phyloP scores from a whole-genome alignment of 345 rosid genomes.

The Aquilaria malaccensis region DNA sequence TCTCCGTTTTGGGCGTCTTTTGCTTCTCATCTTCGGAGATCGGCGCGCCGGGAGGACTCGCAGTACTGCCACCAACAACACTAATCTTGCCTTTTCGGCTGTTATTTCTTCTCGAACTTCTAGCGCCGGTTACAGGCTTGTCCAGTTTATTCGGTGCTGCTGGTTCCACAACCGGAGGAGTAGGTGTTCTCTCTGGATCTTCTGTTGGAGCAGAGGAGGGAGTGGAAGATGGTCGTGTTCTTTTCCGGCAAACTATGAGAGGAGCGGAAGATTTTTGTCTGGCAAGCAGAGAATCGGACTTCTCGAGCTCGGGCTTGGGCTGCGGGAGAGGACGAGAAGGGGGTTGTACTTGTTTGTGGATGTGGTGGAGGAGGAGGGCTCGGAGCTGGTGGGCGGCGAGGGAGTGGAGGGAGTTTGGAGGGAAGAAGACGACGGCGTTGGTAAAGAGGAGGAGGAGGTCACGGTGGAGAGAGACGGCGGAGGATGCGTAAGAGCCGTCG shows the following conservation, averaged over 20 bases:
- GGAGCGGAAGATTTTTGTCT: slow-evolving; percentile 37
- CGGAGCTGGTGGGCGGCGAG: slow-evolving; percentile 46
- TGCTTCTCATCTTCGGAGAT: slow-evolving; percentile 20
- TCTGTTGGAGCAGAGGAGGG: slow-evolving; percentile 26
- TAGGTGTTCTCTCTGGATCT: slow-evolving; percentile 13
- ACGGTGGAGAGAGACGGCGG: slow-evolving; percentile 37
- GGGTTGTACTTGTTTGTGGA: slow-evolving; percentile 27
- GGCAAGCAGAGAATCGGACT: slow-evolving; percentile 39
- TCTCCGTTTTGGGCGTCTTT: slow-evolving; percentile 10
- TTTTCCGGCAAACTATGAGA: slow-evolving; percentile 49
- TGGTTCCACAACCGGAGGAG: no score
- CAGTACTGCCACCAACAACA: slow-evolving; percentile 1
- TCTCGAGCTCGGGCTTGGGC: slow-evolving; percentile 31
- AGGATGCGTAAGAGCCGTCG: slow-evolving; percentile 36
- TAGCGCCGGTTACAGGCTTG: slow-evolving; percentile 39
- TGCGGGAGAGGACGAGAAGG: slow-evolving; percentile 9
- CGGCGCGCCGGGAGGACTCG: slow-evolving; percentile 11
- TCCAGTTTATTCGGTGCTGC: slow-evolving; percentile 20
- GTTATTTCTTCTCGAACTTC: slow-evolving; percentile 51
- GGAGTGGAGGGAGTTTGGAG: slow-evolving; percentile 41
- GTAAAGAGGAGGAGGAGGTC: slow-evolving; percentile 64
- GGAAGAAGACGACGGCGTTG: slow-evolving; percentile 52
- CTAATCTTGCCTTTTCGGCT: slow-evolving; percentile 18
- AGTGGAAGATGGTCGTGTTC: slow-evolving; percentile 40
- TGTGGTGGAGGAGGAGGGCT: slow-evolving; percentile 28